phyloP scores from a whole-genome alignment of 2,329 filamentous ascomycete species.

The Fusarium keratoplasticum region DNA sequence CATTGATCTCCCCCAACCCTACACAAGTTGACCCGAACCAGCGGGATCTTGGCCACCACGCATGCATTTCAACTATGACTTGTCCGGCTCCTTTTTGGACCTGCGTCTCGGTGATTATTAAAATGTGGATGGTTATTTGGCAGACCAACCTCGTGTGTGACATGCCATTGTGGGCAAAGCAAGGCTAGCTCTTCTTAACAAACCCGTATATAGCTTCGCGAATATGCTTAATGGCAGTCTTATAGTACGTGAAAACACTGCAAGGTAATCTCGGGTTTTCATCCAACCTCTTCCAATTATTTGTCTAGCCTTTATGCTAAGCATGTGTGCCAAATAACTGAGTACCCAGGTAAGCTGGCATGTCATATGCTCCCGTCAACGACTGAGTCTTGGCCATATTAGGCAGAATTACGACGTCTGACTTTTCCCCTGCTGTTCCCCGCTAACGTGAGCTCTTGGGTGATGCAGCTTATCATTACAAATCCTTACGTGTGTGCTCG shows the following conservation, averaged over 20 bases:
- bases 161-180: not conserved
- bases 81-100: constrained; percentile 57
- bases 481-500: constrained; percentile 46
- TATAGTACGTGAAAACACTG: not conserved
- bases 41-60: constrained; percentile 62
- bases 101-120: constrained; percentile 55
- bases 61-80: constrained; percentile 56
- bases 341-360: not conserved
- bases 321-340: not conserved
- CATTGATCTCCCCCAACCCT: constrained; percentile 39
- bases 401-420: constrained; percentile 57
- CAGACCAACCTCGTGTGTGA: not conserved
- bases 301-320: not conserved
- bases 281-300: not conserved
- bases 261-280: not conserved
- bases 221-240: not conserved
- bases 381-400: constrained; percentile 54
- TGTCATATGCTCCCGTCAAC: constrained; percentile 45
- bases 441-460: constrained; percentile 44
- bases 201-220: not conserved
- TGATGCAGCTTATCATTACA: constrained; percentile 47
- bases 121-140: not conserved
- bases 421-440: constrained; percentile 59
- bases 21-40: constrained; percentile 58
- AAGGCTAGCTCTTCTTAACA: not conserved